These are phyloP conservation scores for Malassezia japonica DNA, from an alignment of 1,284 basidiomycete species.

Conservation along the genomic window DNA sequence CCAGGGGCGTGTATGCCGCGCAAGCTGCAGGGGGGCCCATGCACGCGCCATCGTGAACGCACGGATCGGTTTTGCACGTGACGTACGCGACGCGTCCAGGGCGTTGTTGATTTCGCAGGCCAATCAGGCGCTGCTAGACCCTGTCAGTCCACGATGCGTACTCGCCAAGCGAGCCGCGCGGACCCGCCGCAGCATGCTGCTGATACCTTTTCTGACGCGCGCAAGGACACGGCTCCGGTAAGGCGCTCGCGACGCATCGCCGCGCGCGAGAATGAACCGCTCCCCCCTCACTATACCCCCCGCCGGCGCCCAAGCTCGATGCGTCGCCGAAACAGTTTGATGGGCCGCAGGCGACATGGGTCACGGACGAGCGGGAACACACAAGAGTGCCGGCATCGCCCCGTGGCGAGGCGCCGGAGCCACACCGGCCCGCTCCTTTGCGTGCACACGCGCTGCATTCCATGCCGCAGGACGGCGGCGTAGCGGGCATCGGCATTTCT, in stretches of 20 bases:
- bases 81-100: not conserved
- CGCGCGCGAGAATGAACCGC: too few relatives aligned
- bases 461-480: not conserved
- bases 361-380: not conserved
- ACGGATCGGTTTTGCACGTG: not conserved
- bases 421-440: not conserved
- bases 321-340: not conserved
- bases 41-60: slow-evolving; percentile 3
- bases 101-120: not conserved
- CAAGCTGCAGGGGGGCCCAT: slow-evolving; percentile 1
- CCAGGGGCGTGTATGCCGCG: slow-evolving; percentile 12
- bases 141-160: not conserved
- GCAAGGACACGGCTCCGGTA: too few relatives aligned
- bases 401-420: not conserved
- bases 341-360: slow-evolving; percentile 8
- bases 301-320: slow-evolving; percentile 5
- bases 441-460: not conserved
- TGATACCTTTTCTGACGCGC: too few relatives aligned
- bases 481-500: not conserved
- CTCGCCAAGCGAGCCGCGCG: not conserved
- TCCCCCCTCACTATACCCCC: not conserved
- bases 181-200: too few relatives aligned
- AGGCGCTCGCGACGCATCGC: too few relatives aligned
- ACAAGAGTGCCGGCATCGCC: too few relatives aligned
- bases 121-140: not conserved